phyloP scores from a whole-genome alignment of 2,329 filamentous ascomycete species.

The Colletotrichum limetticola region DNA sequence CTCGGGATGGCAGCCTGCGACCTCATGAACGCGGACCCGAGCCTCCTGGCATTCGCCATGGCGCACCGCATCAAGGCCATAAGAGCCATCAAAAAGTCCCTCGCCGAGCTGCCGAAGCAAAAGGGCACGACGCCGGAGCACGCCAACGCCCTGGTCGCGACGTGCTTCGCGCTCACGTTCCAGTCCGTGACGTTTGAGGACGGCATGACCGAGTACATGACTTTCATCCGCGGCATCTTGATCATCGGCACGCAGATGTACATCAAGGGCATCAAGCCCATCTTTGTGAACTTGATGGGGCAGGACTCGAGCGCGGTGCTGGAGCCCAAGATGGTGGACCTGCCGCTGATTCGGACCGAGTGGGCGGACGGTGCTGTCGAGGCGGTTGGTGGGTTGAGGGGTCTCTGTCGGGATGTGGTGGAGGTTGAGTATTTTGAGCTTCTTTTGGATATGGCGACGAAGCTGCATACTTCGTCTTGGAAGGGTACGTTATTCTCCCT shows the following conservation, averaged over 20 bases:
- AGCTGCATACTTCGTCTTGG: conserved; percentile 63
- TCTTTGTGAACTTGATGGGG: conserved; percentile 60
- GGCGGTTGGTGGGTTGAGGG: conserved; percentile 53
- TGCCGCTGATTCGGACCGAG: conserved; percentile 56
- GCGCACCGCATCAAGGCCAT: conserved; percentile 74
- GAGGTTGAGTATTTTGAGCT: conserved; percentile 59
- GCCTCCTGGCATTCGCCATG: conserved; percentile 68
- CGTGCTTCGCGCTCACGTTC: conserved; percentile 69
- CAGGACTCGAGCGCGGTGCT: conserved; percentile 54
- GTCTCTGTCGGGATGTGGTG: conserved; percentile 55
- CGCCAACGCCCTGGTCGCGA: conserved; percentile 68
- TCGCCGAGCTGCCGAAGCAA: conserved; percentile 54
- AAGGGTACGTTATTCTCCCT: conserved; percentile 53
- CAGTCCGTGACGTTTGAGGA: conserved; percentile 68
- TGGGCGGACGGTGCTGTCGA: conserved; percentile 59
- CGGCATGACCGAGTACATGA: conserved; percentile 70
- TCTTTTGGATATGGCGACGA: conserved; percentile 58
- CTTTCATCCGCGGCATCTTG: conserved; percentile 67
- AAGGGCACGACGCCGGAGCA: conserved; percentile 58
- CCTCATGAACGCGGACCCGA: conserved; percentile 61
- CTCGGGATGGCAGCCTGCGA: conserved; percentile 76
- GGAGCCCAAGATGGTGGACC: conserved; percentile 54
- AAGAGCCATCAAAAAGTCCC: conserved; percentile 66
- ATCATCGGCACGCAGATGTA: conserved; percentile 66
- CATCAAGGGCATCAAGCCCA: conserved; percentile 57